Base-by-base conservation (phyloP, 257 asterid genomes). In the Nemophila menziesii region DNA sequence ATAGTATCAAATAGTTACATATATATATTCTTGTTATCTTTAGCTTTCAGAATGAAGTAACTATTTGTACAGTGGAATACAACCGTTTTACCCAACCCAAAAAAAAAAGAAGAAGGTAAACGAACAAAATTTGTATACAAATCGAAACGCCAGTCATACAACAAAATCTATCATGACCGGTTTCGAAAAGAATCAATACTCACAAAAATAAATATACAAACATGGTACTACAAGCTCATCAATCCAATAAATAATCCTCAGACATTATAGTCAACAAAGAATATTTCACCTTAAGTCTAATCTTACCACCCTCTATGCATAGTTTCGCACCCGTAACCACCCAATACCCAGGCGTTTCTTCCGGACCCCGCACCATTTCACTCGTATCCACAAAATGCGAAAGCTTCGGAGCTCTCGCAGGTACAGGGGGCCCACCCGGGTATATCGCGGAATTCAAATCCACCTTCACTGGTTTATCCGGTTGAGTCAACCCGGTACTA, bases 361-460 rank as follows among this genome's bases (percentile, higher is more conserved):
- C 95, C 0, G 95, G 94, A 1, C 98, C 95, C 64, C 95, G 59
- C 44, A 78, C 74, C 95, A 84, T 80, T 49, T 89, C 98, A 33
- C 69, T 74, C 0, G 80, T 78, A 23, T 89, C 94, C 2, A 83
- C 98, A 57, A 89, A 84, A 39, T 69, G 71, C 0, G 93, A 64
- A 93, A 89, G 77, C 61, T 72, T 89, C 0, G 95, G 95, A 22
- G 92, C 73, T 52, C 66, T 73, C 0, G 92, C 61, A 0, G 98
- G 98, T 13, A 66, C 17, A 13, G 97, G 95, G 3, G 98, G 95
- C 0, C 95, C 95, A 2, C 74, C 82, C 0, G 95, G 94, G 60
- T 84, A 89, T 55, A 89, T 77, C 0, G 93, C 95, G 0, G 98
- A 84, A 60, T 89, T 83, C 76, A 89, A 19, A 48, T 83, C 84